Evolutionary conservation across 1,284 basidiomycete genomes (phyloP).

Genomic region (Porogramme epimiltina): DNA sequence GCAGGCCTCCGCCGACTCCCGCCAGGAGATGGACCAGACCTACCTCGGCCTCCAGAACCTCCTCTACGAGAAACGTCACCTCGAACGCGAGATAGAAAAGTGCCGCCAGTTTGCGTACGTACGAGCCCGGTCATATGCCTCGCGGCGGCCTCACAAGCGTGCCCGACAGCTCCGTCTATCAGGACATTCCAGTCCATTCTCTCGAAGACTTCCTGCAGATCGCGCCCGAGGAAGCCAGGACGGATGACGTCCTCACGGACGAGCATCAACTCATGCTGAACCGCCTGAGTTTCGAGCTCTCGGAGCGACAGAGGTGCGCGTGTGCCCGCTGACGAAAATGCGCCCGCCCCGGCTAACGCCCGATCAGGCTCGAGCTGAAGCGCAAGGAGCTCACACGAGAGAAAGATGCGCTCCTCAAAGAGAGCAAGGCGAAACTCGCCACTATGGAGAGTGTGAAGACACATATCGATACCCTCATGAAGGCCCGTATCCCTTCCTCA

Average conservation of each 20-base stretch:
- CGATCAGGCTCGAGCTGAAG: constrained; percentile 60
- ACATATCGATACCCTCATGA: constrained; percentile 73
- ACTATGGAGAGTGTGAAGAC: constrained; percentile 75
- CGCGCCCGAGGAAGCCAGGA: constrained; percentile 67
- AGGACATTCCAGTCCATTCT: constrained; percentile 73
- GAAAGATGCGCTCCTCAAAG: constrained; percentile 74
- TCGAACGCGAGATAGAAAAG: constrained; percentile 85
- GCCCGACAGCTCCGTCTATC: constrained; percentile 62
- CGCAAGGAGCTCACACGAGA: constrained; percentile 63
- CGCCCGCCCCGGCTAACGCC: background rate
- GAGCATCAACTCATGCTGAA: constrained; percentile 82
- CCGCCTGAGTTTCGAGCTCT: constrained; percentile 78
- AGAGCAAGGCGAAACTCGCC: constrained; percentile 63
- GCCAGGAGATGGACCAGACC: constrained; percentile 82
- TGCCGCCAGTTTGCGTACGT: constrained; percentile 83
- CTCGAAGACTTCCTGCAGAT: constrained; percentile 64
- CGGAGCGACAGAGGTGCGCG: constrained; percentile 76
- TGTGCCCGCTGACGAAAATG: too few relatives aligned
- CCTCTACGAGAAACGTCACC: constrained; percentile 80
- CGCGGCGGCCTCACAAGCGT: background rate
- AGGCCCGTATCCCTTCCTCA: constrained; percentile 59
- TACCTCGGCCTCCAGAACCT: constrained; percentile 81
- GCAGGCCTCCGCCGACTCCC: constrained; percentile 70
- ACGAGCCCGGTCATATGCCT: background rate
- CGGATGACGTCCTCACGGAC: constrained; percentile 58